Evolutionary conservation across 768 basidiomycete genomes (phyloP).

Genomic region (Suillus bovinus): DNA sequence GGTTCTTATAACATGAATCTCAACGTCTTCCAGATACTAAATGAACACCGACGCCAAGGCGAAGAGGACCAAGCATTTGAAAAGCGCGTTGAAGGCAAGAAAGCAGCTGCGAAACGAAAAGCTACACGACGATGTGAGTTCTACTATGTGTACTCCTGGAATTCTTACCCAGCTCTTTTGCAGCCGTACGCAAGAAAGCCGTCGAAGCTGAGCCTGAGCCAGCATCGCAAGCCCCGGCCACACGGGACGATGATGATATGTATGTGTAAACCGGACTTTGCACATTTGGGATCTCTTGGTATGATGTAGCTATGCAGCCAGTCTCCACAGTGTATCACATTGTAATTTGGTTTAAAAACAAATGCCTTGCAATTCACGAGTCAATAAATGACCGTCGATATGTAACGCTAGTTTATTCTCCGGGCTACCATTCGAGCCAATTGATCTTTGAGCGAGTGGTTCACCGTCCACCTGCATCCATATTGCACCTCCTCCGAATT

Average conservation of each 20-base stretch:
- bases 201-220: constrained; percentile 21
- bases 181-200: constrained; percentile 33
- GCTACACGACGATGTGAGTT: constrained; percentile 51
- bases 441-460: too few species aligned
- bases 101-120: constrained; percentile 74
- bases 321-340: background rate
- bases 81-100: constrained; percentile 82
- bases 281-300: background rate
- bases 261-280: constrained; percentile 17
- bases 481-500: too few species aligned
- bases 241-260: constrained; percentile 25
- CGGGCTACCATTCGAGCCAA: too few species aligned
- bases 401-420: too few species aligned
- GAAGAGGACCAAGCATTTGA: constrained; percentile 91
- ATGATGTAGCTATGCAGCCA: background rate
- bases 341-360: background rate
- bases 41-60: constrained; percentile 81
- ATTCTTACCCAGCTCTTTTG: background rate
- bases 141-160: too few species aligned
- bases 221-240: constrained; percentile 13
- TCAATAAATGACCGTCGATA: too few species aligned
- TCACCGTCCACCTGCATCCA: too few species aligned
- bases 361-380: background rate
- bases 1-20: background rate
- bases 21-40: constrained; percentile 61